phyloP scores from a whole-genome alignment of 1,284 basidiomycete species.

The Papiliotrema laurentii region DNA sequence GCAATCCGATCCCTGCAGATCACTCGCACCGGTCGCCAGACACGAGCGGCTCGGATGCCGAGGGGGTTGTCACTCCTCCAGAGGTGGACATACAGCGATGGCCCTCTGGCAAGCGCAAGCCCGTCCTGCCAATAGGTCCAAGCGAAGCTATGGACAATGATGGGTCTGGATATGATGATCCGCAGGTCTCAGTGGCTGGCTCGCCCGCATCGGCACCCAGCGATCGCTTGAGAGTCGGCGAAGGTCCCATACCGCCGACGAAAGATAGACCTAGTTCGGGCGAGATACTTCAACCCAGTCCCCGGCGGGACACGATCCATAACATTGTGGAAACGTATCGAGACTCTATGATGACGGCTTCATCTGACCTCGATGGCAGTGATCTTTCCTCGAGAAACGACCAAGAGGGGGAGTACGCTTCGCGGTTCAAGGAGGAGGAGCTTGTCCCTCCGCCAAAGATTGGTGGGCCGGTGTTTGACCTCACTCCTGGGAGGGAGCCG shows the following conservation, averaged over 20 bases:
- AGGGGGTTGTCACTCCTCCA: background rate
- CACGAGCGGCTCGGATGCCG: slow-evolving; percentile 4
- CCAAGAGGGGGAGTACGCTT: background rate
- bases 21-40: slow-evolving; percentile 4
- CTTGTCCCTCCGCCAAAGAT: background rate
- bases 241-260: slow-evolving; percentile 2
- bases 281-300: slow-evolving; percentile 6
- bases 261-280: slow-evolving; percentile 1
- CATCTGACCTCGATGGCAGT: background rate
- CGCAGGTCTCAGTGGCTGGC: background rate
- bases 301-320: slow-evolving; percentile 27
- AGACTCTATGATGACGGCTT: slow-evolving; percentile 4
- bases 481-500: slow-evolving; percentile 53
- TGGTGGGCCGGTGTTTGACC: slow-evolving; percentile 44
- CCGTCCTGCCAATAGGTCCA: background rate
- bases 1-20: background rate
- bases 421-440: background rate
- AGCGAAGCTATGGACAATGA: background rate
- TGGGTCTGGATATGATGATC: background rate
- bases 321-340: slow-evolving; percentile 29
- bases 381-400: background rate
- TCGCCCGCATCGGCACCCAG: background rate
- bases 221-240: background rate
- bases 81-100: background rate
- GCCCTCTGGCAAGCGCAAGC: slow-evolving; percentile 1